Evolutionary conservation across 805 yeast species (phyloP), one percentile per base, ranked within the genome.

Genomic region (Candida ovalis): DNA sequence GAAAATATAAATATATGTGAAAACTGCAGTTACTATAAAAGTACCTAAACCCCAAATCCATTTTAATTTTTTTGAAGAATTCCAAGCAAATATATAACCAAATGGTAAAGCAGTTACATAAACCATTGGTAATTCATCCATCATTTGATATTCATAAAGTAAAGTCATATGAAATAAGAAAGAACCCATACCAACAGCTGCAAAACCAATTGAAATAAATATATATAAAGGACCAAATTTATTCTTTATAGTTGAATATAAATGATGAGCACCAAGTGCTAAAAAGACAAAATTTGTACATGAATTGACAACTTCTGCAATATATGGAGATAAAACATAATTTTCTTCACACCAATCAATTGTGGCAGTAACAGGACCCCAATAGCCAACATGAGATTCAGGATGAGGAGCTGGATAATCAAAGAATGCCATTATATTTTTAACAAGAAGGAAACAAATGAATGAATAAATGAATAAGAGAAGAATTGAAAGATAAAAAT

Each of bases 331-430:
- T 1, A 91, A 87, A 10, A 90, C 92, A 63, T 92, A 92, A 70
- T 92, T 92, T 67, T 94, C 98, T 62, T 92, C 99, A 69, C 99
- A 92, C 98, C 98, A 92, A 62, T 92, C 99, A 35, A 94, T 94
- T n/a, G 98, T 91, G 35, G 96, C 80, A 0, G 98, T 90, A 2
- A 87, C 86, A 4, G 73, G 69, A 1, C 94, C 94, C 96, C 96
- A 88, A 63, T 33, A 62, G 8, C 60, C 60, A 18, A 52, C 49
- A 22, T 55, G 47, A 18, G 44, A 35, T n/a, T 48, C 50, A 3
- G 60, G 54, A 5, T 42, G 46, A 18, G 48, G 38, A 12, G 51
- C 42, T 10, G 60, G 58, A 35, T 55, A 57, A 27, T 50, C 50
- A 32, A 49, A 48, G 17, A 45, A 44, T 13, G 44, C 47, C 56